These are phyloP conservation scores for Apiotrichum mycotoxinovorans DNA, from an alignment of 1,284 basidiomycete species.

Conservation along the genomic window DNA sequence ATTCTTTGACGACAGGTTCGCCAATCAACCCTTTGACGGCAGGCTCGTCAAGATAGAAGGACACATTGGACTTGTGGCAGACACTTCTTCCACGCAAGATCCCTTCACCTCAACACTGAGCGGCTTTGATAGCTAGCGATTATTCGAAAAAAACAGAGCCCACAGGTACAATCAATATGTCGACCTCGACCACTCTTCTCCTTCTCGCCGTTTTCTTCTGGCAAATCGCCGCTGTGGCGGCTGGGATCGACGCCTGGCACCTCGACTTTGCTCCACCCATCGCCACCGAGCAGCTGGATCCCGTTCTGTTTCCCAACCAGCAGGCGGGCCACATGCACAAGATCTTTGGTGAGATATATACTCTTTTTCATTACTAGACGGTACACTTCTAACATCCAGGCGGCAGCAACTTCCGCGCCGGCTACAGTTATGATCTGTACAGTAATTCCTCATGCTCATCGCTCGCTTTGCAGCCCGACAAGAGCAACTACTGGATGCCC, in stretches of 20 bases:
- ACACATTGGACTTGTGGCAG: too few relatives aligned
- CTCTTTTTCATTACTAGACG: not conserved
- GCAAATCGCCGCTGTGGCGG: too few relatives aligned
- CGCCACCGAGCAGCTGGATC: constrained; percentile 18
- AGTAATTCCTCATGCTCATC: constrained; percentile 7
- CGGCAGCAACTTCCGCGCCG: constrained; percentile 16
- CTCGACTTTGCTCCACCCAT: constrained; percentile 10
- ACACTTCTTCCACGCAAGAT: too few relatives aligned
- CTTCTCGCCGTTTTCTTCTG: too few relatives aligned
- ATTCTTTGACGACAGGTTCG: too few relatives aligned
- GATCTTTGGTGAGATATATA: constrained; percentile 9
- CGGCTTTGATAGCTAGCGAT: too few relatives aligned
- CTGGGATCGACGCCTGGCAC: constrained; percentile 12
- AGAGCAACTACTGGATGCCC: constrained; percentile 23
- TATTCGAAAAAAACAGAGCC: too few relatives aligned
- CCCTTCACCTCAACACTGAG: too few relatives aligned
- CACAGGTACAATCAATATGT: too few relatives aligned
- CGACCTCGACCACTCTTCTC: too few relatives aligned
- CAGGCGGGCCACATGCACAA: constrained; percentile 19
- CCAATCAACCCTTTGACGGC: too few relatives aligned
- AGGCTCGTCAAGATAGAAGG: too few relatives aligned
- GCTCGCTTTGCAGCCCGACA: constrained; percentile 17
- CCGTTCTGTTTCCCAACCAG: constrained; percentile 18
- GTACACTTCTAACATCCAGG: not conserved
- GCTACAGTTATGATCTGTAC: constrained; percentile 13